Percentiles rank a stretch among this genome's conserved stretches.
Evolutionary conservation across 495 filamentous ascomycete species (phyloP).

Genomic region (Astrothelium macrocarpum): DNA sequence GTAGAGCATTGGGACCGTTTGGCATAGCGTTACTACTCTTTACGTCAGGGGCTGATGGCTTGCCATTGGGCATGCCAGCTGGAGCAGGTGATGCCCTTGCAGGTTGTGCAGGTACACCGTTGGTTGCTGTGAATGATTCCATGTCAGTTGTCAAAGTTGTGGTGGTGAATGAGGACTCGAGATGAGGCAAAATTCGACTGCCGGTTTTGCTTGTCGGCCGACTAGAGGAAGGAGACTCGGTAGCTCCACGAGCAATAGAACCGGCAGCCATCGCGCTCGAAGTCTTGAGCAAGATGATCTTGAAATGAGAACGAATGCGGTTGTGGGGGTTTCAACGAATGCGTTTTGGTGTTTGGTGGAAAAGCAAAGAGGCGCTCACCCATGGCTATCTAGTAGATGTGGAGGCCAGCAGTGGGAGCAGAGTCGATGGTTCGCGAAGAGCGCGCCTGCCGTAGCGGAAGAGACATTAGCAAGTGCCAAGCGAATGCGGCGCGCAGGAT

Average conservation of each 20-base stretch:
- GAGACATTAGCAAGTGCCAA: neutral
- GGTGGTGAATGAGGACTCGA: neutral
- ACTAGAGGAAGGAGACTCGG: neutral
- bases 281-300: neutral
- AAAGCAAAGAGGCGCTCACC: neutral
- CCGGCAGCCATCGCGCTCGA: neutral
- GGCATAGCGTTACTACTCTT: constrained; percentile 56
- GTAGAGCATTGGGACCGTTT: constrained; percentile 38
- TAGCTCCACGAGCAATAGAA: neutral
- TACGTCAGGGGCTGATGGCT: constrained; percentile 48
- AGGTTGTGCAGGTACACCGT: constrained; percentile 23
- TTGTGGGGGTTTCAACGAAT: neutral
- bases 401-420: neutral
- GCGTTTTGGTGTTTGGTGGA: neutral
- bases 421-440: neutral
- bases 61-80: constrained; percentile 37
- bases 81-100: constrained; percentile 31
- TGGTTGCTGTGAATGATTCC: constrained; percentile 12
- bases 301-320: neutral
- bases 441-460: neutral
- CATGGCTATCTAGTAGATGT: neutral
- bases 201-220: constrained; percentile 1
- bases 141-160: neutral
- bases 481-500: neutral
- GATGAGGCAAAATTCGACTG: constrained; percentile 5